Conservation (phyloP, 2,329 filamentous ascomycete species). For the Fusarium algeriense region DNA sequence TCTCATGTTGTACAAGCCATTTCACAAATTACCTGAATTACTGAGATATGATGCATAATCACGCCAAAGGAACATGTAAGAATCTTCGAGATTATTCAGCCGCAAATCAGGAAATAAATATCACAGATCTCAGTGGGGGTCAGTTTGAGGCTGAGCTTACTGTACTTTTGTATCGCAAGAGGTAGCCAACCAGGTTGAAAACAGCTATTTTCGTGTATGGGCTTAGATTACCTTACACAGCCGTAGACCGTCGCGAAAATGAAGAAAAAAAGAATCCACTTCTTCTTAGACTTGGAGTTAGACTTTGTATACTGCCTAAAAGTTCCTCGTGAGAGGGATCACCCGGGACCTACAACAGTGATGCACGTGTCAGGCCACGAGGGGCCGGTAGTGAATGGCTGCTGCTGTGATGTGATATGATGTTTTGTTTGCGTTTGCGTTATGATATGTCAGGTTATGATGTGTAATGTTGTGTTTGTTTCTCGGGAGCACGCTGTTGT, state of each 20-base stretch:
- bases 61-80: background rate
- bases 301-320: slow-evolving; percentile 1
- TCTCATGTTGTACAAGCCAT: background rate
- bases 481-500: background rate
- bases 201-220: slow-evolving; percentile 14
- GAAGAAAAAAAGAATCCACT: background rate
- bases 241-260: slow-evolving; percentile 4
- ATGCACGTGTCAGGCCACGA: slow-evolving; percentile 53
- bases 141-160: slow-evolving; percentile 22
- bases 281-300: background rate
- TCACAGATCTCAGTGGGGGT: slow-evolving; percentile 14
- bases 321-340: slow-evolving; percentile 24
- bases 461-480: background rate
- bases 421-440: slow-evolving; percentile 5
- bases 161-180: slow-evolving; percentile 14
- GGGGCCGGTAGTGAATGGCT: slow-evolving; percentile 38
- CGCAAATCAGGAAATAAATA: slow-evolving; percentile 6
- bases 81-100: slow-evolving; percentile 33
- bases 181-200: slow-evolving; percentile 29
- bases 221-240: slow-evolving; percentile 27
- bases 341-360: slow-evolving; percentile 37
- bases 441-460: background rate
- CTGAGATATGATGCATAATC: slow-evolving; percentile 12
- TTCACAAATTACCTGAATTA: background rate
- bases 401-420: slow-evolving; percentile 2